Conservation (phyloP, 164 flowering plant genomes). For the Warburgia ugandensis region DNA sequence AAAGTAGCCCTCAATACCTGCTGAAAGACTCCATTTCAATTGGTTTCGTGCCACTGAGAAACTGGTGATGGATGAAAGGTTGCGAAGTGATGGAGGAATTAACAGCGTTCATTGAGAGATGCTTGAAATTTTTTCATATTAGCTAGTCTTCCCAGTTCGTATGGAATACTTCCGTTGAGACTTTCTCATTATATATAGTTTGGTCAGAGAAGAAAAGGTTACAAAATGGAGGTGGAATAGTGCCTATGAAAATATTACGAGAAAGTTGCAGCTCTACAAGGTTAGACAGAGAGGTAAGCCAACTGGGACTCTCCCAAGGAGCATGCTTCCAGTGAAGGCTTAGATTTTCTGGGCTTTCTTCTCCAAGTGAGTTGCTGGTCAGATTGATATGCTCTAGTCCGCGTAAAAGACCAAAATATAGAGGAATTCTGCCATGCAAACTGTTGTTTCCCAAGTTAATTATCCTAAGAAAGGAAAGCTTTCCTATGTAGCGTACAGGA, state of each 20-base stretch:
- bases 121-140: slow-evolving; percentile 1
- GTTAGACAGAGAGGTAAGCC: slow-evolving; percentile 20
- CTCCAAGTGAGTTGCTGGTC: slow-evolving; percentile 11
- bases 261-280: slow-evolving; percentile 8
- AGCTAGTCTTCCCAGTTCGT: slow-evolving; percentile 10
- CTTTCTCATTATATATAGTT: slow-evolving; percentile 11
- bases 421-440: slow-evolving; percentile 9
- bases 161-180: slow-evolving; percentile 23
- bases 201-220: slow-evolving; percentile 24
- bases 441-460: slow-evolving; percentile 13
- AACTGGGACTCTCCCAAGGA: slow-evolving; percentile 19
- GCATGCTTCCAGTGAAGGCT: slow-evolving; percentile 7
- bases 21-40: slow-evolving; percentile 21
- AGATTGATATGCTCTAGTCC: slow-evolving; percentile 3
- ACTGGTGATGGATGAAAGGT: not conserved
- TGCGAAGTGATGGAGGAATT: not conserved
- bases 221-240: slow-evolving; percentile 25
- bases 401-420: slow-evolving; percentile 2
- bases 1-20: slow-evolving; percentile 18
- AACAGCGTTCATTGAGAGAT: not conserved
- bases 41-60: not conserved
- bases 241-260: slow-evolving; percentile 28
- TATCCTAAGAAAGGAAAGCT: slow-evolving; percentile 16
- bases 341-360: slow-evolving; percentile 18
- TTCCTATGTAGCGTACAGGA: slow-evolving; percentile 11